phyloP scores from a whole-genome alignment of 495 filamentous ascomycete genomes.

The Symbiotaphrina buchneri region DNA sequence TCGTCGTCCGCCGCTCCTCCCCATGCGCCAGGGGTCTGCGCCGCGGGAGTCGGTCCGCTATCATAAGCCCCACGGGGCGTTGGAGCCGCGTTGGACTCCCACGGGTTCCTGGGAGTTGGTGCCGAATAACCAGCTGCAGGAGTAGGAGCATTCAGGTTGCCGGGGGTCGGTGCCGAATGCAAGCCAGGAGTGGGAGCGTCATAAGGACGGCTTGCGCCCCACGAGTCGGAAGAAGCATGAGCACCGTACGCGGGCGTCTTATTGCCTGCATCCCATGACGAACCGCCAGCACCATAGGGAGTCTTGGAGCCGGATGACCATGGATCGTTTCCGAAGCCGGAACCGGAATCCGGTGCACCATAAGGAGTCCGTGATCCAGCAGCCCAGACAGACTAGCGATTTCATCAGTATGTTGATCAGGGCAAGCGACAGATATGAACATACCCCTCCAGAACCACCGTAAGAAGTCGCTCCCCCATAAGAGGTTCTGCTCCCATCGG shows the following conservation, averaged over 20 bases:
- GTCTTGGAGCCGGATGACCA: slow-evolving; percentile 46
- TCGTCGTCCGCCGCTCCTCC: slow-evolving; percentile 36
- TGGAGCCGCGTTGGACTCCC: no score
- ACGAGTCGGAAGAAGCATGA: slow-evolving; percentile 15
- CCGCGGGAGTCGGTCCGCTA: slow-evolving; percentile 3
- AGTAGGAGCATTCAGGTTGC: slow-evolving; percentile 15
- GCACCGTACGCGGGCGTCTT: slow-evolving; percentile 51
- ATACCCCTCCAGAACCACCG: no score
- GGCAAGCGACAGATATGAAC: slow-evolving; percentile 1
- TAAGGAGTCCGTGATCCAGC: no score
- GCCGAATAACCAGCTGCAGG: slow-evolving; percentile 56
- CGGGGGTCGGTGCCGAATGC: slow-evolving; percentile 17
- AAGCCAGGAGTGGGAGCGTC: slow-evolving; percentile 59
- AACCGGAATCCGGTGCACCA: no score
- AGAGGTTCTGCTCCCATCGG: slow-evolving; percentile 50
- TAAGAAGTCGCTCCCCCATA: slow-evolving; percentile 46
- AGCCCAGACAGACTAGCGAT: no score
- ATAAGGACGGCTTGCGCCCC: slow-evolving; percentile 16
- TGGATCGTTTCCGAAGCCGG: no score
- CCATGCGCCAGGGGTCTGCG: slow-evolving; percentile 18
- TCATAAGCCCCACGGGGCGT: slow-evolving; percentile 8
- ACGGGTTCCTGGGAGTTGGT: slow-evolving; percentile 73
- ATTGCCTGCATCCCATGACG: slow-evolving; percentile 43
- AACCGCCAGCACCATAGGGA: slow-evolving; percentile 33
- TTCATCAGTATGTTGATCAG: no score